Evolutionary conservation across 1,284 basidiomycete genomes (phyloP).

Genomic region (Trametes polyzona): DNA sequence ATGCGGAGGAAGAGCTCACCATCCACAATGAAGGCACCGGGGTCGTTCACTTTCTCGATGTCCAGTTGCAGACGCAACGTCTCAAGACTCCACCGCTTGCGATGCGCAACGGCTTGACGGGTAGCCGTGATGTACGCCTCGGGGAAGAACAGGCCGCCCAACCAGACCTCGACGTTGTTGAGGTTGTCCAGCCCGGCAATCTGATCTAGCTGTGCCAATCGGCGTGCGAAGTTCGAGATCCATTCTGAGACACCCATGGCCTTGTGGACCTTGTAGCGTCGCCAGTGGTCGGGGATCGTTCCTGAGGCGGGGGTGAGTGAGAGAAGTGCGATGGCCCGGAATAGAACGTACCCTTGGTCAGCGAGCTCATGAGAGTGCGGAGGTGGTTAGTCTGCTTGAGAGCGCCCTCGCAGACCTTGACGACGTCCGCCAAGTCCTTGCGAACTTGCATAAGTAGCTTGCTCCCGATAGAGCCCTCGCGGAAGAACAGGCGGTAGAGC

Average conservation of each 20-base stretch:
- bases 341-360: conserved; percentile 75
- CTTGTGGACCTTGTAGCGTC: conserved; percentile 85
- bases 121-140: conserved; percentile 95
- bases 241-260: conserved; percentile 82
- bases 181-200: conserved; percentile 72
- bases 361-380: conserved; percentile 81
- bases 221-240: conserved; percentile 81
- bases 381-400: conserved; percentile 95
- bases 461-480: conserved; percentile 84
- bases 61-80: conserved; percentile 82
- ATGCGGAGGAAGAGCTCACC: conserved; percentile 53
- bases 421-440: conserved; percentile 80
- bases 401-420: conserved; percentile 83
- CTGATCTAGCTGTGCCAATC: conserved; percentile 80
- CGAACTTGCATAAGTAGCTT: conserved; percentile 79
- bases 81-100: conserved; percentile 90
- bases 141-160: conserved; percentile 94
- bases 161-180: conserved; percentile 81
- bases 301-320: conserved; percentile 46
- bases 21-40: conserved; percentile 81
- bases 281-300: conserved; percentile 87
- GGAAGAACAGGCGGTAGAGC: conserved; percentile 83
- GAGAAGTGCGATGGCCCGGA: conserved; percentile 6
- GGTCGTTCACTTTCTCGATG: conserved; percentile 77
- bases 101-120: conserved; percentile 89